A percentile compares a stretch with the other conserved stretches of the same genome.
Evolutionary conservation across 345 rosid species (phyloP).

Genomic region (Brassica napus): Da-Ae NC_063452.1:49271501-49272000

Average conservation of each 20-base stretch:
- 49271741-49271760: conserved; percentile 64
- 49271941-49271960: conserved; percentile 75
- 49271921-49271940: conserved; percentile 47
- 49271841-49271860: conserved; percentile 95
- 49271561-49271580: conserved; percentile 94
- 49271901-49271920: not conserved
- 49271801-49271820: conserved; percentile 88
- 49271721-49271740: conserved; percentile 81
- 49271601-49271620: conserved; percentile 93
- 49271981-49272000: conserved; percentile 63
- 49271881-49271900: not conserved
- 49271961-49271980: conserved; percentile 53
- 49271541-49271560: conserved; percentile 96
- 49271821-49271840: conserved; percentile 89
- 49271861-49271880: conserved; percentile 9
- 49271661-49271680: not conserved
- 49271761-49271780: conserved; percentile 73
- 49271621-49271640: conserved; percentile 41
- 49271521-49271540: conserved; percentile 96
- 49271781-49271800: conserved; percentile 81
- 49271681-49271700: not conserved
- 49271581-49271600: conserved; percentile 90
- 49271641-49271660: conserved; percentile 8
- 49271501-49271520: conserved; percentile 92
- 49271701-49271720: conserved; percentile 56